A percentile compares a stretch with the other conserved stretches of the same genome.
phyloP scores from a whole-genome alignment of 2,329 filamentous ascomycete genomes.

The Pyrenophora seminiperda region DNA sequence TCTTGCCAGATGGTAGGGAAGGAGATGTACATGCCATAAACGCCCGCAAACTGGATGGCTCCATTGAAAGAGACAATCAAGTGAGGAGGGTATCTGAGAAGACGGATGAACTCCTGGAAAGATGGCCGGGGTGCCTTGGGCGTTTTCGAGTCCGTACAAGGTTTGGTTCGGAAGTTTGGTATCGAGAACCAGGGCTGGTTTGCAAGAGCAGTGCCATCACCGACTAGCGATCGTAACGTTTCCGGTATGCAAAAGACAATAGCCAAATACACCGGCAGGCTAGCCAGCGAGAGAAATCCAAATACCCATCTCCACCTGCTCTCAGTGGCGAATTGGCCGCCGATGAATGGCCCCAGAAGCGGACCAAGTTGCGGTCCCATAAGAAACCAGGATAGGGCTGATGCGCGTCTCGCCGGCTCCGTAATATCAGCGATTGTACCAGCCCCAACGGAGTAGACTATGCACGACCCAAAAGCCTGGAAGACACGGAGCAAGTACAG shows the following conservation, averaged over 20 bases:
- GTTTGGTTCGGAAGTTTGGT: conserved; percentile 32
- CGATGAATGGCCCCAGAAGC: conserved; percentile 52
- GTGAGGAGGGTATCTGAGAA: conserved; percentile 37
- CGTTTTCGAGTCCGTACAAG: conserved; percentile 21
- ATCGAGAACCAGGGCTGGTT: conserved; percentile 35
- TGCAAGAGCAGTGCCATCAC: conserved; percentile 47
- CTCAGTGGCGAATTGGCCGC: conserved; percentile 47
- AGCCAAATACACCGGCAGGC: conserved; percentile 33
- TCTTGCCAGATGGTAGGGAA: conserved; percentile 33
- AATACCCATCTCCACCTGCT: conserved; percentile 54
- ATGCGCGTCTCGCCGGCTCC: conserved; percentile 49
- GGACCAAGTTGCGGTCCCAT: conserved; percentile 54
- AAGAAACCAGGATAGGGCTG: conserved; percentile 51
- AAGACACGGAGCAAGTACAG: conserved; percentile 51
- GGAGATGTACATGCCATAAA: conserved; percentile 36
- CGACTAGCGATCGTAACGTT: conserved; percentile 53
- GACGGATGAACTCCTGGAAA: conserved; percentile 28
- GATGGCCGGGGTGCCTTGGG: conserved; percentile 32
- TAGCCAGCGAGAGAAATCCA: conserved; percentile 44
- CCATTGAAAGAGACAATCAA: conserved; percentile 39
- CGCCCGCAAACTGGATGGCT: conserved; percentile 35
- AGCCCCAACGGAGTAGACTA: conserved; percentile 52
- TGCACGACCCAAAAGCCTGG: conserved; percentile 52
- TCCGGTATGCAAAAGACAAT: conserved; percentile 53
- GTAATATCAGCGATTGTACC: conserved; percentile 53